Base-by-base conservation (phyloP, 768 basidiomycete genomes). In the Amanita exitialis region DNA sequence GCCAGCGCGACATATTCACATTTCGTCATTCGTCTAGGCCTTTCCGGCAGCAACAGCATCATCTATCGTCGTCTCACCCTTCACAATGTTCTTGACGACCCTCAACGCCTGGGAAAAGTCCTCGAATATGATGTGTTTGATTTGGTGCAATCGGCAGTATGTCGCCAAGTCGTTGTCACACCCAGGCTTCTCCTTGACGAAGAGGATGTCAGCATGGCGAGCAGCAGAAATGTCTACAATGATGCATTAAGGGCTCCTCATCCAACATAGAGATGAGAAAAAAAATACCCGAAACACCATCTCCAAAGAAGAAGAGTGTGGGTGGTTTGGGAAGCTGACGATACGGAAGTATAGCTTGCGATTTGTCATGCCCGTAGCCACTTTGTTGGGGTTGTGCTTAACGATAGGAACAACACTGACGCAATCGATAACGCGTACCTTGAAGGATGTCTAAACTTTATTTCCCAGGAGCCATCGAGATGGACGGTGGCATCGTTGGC, bases 351-450 rank as follows among this genome's bases (percentile, higher is more conserved):
- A 98, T 97, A 2, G 95, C 91, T 58, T 84, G 86, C 6, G 88
- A 91, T 69, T 99, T 99, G 68, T 99, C 96, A 63, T 99, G 96
- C 0, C 96, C 96, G 59, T 78, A 97, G 1, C 78, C 81, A 59
- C 90, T 91, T 56, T 21, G 16, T 27, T 20, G 8, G 2, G 15
- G 46, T n/a, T 27, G 23, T 25, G 4, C 2, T 10, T 27, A 4
- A 25, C 12, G 4, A 10, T 15, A 16, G 9, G n/a, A 7, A 7
- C 10, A 15, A 18, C 18, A n/a, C 3, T 20, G 32, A 4, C 32
- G 2, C 25, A 18, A 37, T 15, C 15, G 21, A 45, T 23, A 27
- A 12, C n/a, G 57, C 69, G 53, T 60, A 86, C 90, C 86, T 89
- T 13, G 87, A 77, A 0, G 93, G 93, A 64, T 97, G 92, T 27